phyloP scores from a whole-genome alignment of 139 green algal species.

The Mesostigma viride region DNA sequence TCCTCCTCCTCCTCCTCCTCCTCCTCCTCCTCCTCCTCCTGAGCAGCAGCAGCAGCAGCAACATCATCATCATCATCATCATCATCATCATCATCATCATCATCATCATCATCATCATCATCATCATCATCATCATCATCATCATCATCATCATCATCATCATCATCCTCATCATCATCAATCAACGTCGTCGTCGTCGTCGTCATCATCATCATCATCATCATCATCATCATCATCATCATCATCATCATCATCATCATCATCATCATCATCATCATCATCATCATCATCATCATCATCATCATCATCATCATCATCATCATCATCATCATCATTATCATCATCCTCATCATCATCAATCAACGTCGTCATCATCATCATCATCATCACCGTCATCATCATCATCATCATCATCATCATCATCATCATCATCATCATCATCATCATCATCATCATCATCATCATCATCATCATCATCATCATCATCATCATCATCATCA shows the following conservation, averaged over 20 bases:
- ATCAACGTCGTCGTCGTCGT: not conserved
- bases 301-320: not conserved
- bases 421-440: not conserved
- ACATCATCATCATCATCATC: too few relatives aligned
- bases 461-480: not conserved
- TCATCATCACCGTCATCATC: not conserved
- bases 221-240: not conserved
- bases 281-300: not conserved
- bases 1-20: too few relatives aligned
- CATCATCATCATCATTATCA: too few relatives aligned
- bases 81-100: too few relatives aligned
- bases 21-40: too few relatives aligned
- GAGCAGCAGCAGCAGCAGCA: too few relatives aligned
- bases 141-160: too few relatives aligned
- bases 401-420: not conserved
- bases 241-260: not conserved
- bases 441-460: not conserved
- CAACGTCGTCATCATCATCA: not conserved
- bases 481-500: not conserved
- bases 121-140: too few relatives aligned
- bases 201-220: not conserved
- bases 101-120: too few relatives aligned
- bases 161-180: too few relatives aligned
- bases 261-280: not conserved
- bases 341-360: too few relatives aligned